A percentile compares a stretch with the other conserved stretches of the same genome.
These are phyloP conservation scores for Angomonas deanei DNA, from an alignment of 208 protist genomes.

Conservation along the genomic window DNA sequence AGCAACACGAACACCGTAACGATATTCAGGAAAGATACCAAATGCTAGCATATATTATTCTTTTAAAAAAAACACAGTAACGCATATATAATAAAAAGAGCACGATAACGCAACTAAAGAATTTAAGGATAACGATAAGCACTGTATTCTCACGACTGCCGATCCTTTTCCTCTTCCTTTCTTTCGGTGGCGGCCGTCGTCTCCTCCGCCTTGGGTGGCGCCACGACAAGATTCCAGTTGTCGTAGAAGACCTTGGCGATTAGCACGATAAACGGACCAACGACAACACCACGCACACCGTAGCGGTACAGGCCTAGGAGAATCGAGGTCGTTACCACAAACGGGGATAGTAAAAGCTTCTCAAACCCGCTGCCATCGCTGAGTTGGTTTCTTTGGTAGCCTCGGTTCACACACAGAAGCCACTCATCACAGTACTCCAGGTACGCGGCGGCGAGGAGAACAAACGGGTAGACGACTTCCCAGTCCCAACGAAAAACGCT, in stretches of 20 bases:
- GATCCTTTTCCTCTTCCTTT: neutral
- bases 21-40: too few relatives aligned
- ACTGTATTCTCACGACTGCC: neutral
- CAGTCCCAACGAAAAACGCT: too few relatives aligned
- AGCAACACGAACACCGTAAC: too few relatives aligned
- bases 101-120: too few relatives aligned
- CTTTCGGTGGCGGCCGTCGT: neutral
- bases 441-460: constrained; percentile 25
- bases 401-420: constrained; percentile 57
- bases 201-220: neutral
- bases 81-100: too few relatives aligned
- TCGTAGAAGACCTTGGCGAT: constrained; percentile 68
- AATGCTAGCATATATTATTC: too few relatives aligned
- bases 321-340: constrained; percentile 49
- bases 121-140: too few relatives aligned
- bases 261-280: constrained; percentile 68
- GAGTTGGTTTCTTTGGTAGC: constrained; percentile 7
- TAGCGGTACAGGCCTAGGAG: constrained; percentile 64
- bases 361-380: constrained; percentile 20
- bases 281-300: constrained; percentile 50
- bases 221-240: constrained; percentile 53
- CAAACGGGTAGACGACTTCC: constrained; percentile 8
- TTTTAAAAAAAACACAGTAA: too few relatives aligned
- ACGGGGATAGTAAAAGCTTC: constrained; percentile 37
- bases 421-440: constrained; percentile 52